phyloP scores from a whole-genome alignment of 2,329 filamentous ascomycete species.

The Chaetomiaceae sp. region DNA sequence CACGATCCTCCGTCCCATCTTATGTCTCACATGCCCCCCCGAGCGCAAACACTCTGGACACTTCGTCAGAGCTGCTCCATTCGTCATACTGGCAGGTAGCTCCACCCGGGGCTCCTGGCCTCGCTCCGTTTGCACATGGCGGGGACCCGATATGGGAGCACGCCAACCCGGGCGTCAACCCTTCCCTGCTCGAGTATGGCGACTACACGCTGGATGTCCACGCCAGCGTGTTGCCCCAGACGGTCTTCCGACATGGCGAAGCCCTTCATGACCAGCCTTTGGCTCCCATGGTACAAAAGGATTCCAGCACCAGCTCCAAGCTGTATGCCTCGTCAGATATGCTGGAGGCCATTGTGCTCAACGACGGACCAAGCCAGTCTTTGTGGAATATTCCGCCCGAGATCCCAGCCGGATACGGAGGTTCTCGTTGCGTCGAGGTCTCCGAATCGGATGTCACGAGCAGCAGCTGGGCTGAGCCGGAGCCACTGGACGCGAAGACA shows the following conservation, averaged over 20 bases:
- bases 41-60: neutral
- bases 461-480: slow-evolving; percentile 1
- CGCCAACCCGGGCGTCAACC: neutral
- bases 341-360: slow-evolving; percentile 11
- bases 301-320: neutral
- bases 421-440: neutral
- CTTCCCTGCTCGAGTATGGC: slow-evolving; percentile 3
- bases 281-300: neutral
- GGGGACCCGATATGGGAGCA: slow-evolving; percentile 10
- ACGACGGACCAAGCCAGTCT: neutral
- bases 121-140: slow-evolving; percentile 9
- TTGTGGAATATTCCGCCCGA: neutral
- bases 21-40: slow-evolving; percentile 2
- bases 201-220: slow-evolving; percentile 7
- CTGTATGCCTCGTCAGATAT: slow-evolving; percentile 9
- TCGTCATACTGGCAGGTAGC: slow-evolving; percentile 5
- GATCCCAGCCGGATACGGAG: neutral
- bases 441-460: neutral
- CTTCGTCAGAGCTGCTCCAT: neutral
- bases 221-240: slow-evolving; percentile 10
- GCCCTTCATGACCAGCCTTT: neutral
- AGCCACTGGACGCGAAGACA: neutral
- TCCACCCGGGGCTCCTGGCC: neutral
- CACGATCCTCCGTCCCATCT: neutral
- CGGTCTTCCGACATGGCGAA: slow-evolving; percentile 2